phyloP scores from a whole-genome alignment of 2,329 filamentous ascomycete genomes.

The Pseudohalonectria lignicola region DNA sequence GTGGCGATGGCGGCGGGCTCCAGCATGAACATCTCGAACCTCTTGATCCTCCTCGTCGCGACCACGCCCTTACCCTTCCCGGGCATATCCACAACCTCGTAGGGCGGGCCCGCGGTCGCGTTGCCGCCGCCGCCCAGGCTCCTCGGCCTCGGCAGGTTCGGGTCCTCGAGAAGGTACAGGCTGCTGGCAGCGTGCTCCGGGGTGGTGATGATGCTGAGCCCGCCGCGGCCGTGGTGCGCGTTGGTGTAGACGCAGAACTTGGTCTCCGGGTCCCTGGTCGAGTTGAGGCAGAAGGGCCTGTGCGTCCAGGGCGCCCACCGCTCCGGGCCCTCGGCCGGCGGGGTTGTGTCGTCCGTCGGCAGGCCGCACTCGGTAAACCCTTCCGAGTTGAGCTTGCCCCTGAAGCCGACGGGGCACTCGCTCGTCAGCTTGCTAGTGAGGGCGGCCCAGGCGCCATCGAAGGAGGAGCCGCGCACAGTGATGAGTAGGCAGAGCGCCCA shows the following conservation, averaged over 20 bases:
- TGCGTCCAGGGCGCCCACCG: slow-evolving; percentile 16
- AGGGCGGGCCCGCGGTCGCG: slow-evolving; percentile 6
- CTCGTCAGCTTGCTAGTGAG: not conserved
- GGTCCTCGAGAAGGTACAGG: slow-evolving; percentile 15
- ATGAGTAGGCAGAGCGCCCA: no score
- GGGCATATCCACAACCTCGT: slow-evolving; percentile 17
- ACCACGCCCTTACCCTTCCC: slow-evolving; percentile 22
- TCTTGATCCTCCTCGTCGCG: slow-evolving; percentile 18
- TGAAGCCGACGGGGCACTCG: not conserved
- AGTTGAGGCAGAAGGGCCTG: slow-evolving; percentile 11
- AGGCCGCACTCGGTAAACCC: slow-evolving; percentile 1
- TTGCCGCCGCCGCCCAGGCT: not conserved
- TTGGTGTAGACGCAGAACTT: slow-evolving; percentile 19
- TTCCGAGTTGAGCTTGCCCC: not conserved
- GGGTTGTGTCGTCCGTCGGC: slow-evolving; percentile 49
- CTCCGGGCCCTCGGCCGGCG: not conserved
- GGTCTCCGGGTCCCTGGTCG: not conserved
- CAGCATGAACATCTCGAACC: slow-evolving; percentile 27
- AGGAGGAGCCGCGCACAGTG: no score
- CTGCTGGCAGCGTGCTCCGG: slow-evolving; percentile 19
- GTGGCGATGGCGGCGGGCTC: slow-evolving; percentile 21
- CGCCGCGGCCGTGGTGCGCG: slow-evolving; percentile 13
- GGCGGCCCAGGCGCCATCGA: no score
- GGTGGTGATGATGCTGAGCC: slow-evolving; percentile 22
- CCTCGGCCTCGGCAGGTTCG: slow-evolving; percentile 1